Base-by-base conservation (phyloP, 305 asterid species). In the Solanum aculeatissimum region DNA sequence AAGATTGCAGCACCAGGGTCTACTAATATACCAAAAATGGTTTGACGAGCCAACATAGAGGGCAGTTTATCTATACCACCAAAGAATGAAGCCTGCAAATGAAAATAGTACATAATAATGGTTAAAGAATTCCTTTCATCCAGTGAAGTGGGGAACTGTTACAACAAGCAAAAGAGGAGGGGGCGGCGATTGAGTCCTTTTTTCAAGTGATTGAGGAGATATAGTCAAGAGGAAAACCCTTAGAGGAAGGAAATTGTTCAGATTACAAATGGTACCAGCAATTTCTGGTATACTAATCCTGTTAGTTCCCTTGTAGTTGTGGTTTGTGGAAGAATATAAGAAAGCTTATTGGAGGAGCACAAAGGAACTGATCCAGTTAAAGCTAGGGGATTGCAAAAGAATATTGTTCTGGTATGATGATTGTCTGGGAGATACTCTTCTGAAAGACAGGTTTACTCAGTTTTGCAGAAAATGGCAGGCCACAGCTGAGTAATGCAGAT, bases 1-100 rank as follows among this genome's bases (percentile, higher is more conserved):
- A 88, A 72, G 69, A 88, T 57, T 78, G 90, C 90, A 43, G 90
- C 90, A 88, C 88, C 82, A 49, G 90, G 90, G 69, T 88, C 88
- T 68, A 88, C 86, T 40, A 85, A 49, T 63, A 88, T 71, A n/a
- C 88, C 90, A 43, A 57, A 82, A 45, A 88, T 45, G 29, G 85
- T 85, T 51, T 71, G 90, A 49, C 90, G 88, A 54, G 87, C 86
- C 71, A 88, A 85, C 49, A 85, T 35, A 57, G 80, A 57, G n/a
- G 90, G 88, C 57, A 88, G 86, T 63, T 81, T 83, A 72, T 88
- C 88, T 57, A 68, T 81, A 62, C 88, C 90, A 68, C 90, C 88
- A 81, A 88, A 88, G 69, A 85, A 83, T 27, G 86, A 79, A 19
- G 86, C 88, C 90, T 88, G 85, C 40, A 85, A 43, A 88, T 84